Conservation (phyloP, 192 early-diverging fungal genomes). For the Phlyctochytrium arcticum region DNA sequence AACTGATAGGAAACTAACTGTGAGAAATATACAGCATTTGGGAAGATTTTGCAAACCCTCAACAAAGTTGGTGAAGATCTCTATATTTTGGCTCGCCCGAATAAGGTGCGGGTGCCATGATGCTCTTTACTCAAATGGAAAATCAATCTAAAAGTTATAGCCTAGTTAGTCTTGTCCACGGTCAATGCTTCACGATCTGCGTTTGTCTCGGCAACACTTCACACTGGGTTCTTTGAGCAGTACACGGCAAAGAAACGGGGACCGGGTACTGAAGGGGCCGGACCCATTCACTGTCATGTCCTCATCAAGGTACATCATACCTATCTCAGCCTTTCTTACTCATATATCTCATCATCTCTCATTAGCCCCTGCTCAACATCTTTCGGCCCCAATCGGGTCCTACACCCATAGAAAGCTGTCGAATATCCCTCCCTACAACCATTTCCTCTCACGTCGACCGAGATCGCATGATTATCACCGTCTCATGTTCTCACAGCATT, state of each 20-base stretch:
- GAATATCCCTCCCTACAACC: constrained; percentile 5
- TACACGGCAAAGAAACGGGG: constrained; percentile 44
- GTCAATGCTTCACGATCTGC: constrained; percentile 68
- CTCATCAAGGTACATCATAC: constrained; percentile 27
- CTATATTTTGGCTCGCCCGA: constrained; percentile 51
- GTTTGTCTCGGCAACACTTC: constrained; percentile 54
- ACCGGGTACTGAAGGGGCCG: constrained; percentile 19
- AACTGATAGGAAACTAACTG: too few relatives aligned
- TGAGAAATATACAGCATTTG: constrained; percentile 35
- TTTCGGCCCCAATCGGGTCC: constrained; percentile 21
- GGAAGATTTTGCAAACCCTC: constrained; percentile 54
- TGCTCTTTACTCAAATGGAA: not conserved
- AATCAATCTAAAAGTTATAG: not conserved
- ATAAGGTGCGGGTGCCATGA: constrained; percentile 26
- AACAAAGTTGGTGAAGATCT: constrained; percentile 61
- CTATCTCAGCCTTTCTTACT: not conserved
- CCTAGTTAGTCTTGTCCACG: constrained; percentile 45
- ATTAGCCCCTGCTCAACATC: constrained; percentile 32
- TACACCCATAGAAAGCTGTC: constrained; percentile 37
- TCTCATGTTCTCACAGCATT: constrained; percentile 40
- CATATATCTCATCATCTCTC: not conserved
- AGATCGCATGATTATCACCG: constrained; percentile 32
- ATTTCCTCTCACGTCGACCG: not conserved
- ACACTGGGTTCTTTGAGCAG: constrained; percentile 60
- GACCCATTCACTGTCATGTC: constrained; percentile 27